Evolutionary conservation across 352 stramenopile genomes (phyloP), one percentile per base, ranked within the genome.

Genomic region (Phytopythium delawarense): DNA sequence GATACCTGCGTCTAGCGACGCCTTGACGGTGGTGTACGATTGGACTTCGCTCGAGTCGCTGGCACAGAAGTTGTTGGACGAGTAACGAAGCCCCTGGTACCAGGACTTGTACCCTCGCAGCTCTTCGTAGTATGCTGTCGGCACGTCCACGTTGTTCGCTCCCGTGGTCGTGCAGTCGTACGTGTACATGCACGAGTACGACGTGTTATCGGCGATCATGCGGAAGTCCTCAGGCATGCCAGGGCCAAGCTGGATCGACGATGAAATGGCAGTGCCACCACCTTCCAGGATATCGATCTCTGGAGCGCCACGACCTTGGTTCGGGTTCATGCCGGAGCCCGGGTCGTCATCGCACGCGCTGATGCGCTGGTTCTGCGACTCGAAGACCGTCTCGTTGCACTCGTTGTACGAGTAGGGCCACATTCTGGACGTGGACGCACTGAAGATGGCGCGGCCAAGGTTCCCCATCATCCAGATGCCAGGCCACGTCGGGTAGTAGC

Each of bases 221-320:
- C 82, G 77, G 45, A 79, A 87, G 28, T 89, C 64, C 1, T 66
- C 30, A 0, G 85, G 73, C 74, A 91, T 91, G 0, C 85, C 89
- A 0, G 87, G 87, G 1, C 65, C 77, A 39, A 98, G 69, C 64
- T 99, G 96, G 16, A 97, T 78, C 12, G 92, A 97, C 46, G 89
- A 91, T 34, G 91, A 98, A 58, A 97, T 87, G 9, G 82, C 77
- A 6, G 67, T 73, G 20, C 93, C 81, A 4, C 70, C 74, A 66
- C 90, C 86, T 93, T 97, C 96, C 8, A 99, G 76, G 23, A 99
- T 78, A 79, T 99, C 95, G 65, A 98, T 98, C 69, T 99, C 96
- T 0, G 96, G 96, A 25, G 94, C 91, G 32, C 96, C 96, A 7
- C 96, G 84, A 15, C 95, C 96, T 56, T 88, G 71, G 51, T 92